Evolutionary conservation across 108 stramenopile species (phyloP).

Genomic region (Aurantiochytrium sp.): DNA sequence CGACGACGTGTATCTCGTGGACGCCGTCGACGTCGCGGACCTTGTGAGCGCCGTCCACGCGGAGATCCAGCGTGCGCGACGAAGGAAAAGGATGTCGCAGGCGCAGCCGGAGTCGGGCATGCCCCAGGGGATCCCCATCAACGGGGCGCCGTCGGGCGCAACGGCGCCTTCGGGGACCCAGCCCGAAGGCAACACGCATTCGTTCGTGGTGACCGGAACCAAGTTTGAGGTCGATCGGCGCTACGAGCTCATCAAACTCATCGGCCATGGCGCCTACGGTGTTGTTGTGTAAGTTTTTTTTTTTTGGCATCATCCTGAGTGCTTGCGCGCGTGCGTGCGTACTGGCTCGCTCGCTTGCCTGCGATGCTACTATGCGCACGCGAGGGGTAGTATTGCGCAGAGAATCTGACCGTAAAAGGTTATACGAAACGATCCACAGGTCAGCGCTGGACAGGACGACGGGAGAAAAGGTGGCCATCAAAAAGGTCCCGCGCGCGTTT

Average conservation of each 20-base stretch:
- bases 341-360: no score
- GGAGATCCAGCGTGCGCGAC: no score
- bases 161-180: no score
- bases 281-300: slow-evolving; percentile 77
- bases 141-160: no score
- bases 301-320: no score
- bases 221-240: slow-evolving; percentile 42
- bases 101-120: no score
- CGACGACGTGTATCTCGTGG: no score
- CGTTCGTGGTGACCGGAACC: slow-evolving; percentile 28
- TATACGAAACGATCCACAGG: slow-evolving; percentile 29
- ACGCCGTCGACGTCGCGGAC: no score
- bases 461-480: slow-evolving; percentile 79
- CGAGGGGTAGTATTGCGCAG: background rate
- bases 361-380: background rate
- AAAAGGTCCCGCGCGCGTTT: slow-evolving; percentile 82
- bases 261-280: slow-evolving; percentile 95
- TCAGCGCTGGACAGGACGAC: slow-evolving; percentile 35
- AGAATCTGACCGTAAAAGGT: background rate
- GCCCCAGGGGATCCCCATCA: no score
- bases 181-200: background rate
- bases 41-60: no score
- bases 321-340: no score
- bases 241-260: slow-evolving; percentile 54
- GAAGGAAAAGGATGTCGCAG: no score